Evolutionary conservation across 208 protist species (phyloP), one percentile per base, ranked within the genome.

Genomic region (Acanthamoeba pearcei): DNA sequence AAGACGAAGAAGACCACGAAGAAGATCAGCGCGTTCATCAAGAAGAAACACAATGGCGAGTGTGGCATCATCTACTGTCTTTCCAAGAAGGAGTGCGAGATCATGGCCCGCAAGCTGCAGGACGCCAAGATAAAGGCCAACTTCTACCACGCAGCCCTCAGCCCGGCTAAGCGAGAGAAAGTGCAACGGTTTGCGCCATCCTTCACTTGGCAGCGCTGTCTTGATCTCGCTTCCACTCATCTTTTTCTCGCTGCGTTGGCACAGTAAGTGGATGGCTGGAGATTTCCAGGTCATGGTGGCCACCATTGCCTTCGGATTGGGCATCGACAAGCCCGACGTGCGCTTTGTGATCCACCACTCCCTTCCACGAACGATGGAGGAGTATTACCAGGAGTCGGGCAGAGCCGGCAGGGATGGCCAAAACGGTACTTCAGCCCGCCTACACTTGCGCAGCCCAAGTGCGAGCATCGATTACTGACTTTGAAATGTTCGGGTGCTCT

Each of bases 311-410:
- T 93, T 93, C 82, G 88, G 88, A 2, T 19, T 93, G 6, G 88
- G 97, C 13, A 99, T 99, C 78, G 98, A 99, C 95, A 99, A 99
- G 96, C 90, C 97, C 0, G 98, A 99, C 94, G 99, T 99, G 64
- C 98, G 99, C 60, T 99, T 97, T 95, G 98, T 99, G 4, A 96
- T 99, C 62, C 99, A 99, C 97, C 97, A 98, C 38, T 97, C 97
- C 0, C 95, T 99, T 4, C 99, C 99, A 0, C 98, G 98, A 60
- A 99, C 97, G 3, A 89, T 99, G 10, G 99, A 99, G 97, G 97
- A 96, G 27, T 99, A 99, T 95, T 98, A 99, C 83, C 99, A 99
- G 96, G 99, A 99, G 95, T 98, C 97, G 32, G 99, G 99, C 38
- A 96, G 99, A 19, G 98, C 98, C 3, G 99, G 99, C 15, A 96